These are phyloP conservation scores for Ceratobasidium sp. DNA, from an alignment of 1,284 basidiomycete species.

Conservation along the genomic window DNA sequence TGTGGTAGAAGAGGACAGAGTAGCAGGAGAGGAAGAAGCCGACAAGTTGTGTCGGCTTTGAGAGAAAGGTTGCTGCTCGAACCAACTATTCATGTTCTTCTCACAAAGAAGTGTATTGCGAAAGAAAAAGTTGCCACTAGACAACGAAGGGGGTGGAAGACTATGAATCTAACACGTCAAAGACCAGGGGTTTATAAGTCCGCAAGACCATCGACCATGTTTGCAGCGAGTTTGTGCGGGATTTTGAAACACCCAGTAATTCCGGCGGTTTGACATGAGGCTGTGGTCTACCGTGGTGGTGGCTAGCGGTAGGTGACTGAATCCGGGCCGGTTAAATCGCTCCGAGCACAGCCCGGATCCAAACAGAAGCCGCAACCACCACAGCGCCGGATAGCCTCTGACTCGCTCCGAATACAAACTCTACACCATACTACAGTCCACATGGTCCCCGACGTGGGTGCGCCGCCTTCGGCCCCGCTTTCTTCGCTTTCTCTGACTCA, in stretches of 20 bases:
- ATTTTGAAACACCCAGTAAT: neutral
- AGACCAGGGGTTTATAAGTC: conserved; percentile 13
- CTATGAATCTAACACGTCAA: conserved; percentile 12
- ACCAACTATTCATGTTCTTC: conserved; percentile 17
- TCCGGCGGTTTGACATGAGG: neutral
- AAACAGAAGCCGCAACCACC: conserved; percentile 14
- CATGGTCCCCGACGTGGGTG: neutral
- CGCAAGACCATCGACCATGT: neutral
- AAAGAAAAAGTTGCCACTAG: conserved; percentile 19
- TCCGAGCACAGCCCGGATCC: conserved; percentile 17
- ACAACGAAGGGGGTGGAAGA: neutral
- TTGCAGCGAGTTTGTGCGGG: neutral
- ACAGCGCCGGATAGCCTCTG: neutral
- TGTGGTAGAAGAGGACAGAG: neutral
- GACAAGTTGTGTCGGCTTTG: conserved; percentile 1
- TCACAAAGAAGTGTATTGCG: neutral
- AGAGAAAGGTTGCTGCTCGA: conserved; percentile 15
- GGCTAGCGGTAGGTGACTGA: neutral
- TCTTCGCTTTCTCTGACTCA: conserved; percentile 75
- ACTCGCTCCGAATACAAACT: neutral
- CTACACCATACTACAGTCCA: neutral
- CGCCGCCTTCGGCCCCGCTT: conserved; percentile 48
- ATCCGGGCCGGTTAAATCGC: neutral
- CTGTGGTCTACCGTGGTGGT: neutral
- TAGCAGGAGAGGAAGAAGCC: neutral